Base-by-base conservation (phyloP, 352 stramenopile species). In the Phytophthora pini region DNA sequence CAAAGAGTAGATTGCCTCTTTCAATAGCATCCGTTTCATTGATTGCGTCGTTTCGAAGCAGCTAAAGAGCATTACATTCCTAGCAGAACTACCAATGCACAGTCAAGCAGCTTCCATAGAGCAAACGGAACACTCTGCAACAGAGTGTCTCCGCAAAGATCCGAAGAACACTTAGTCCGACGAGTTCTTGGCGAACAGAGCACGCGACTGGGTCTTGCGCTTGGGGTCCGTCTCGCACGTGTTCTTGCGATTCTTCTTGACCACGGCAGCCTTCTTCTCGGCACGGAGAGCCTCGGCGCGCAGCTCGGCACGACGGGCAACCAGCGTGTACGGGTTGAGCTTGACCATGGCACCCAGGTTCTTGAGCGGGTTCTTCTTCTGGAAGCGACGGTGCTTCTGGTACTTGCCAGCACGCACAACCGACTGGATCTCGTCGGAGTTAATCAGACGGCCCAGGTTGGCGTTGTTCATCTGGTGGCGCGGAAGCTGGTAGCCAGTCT, bases 401-500 rank as follows among this genome's bases (percentile, higher is more conserved):
- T 95, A 93, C 84, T 98, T 98, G 71, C 92, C 92, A 29, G 97
- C 87, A 71, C 97, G 97, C 53, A 99, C 68, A 49, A 99, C 95
- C 66, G 89, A 98, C 87, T 99, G 97, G 76, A 99, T 97, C 82
- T 94, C 86, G 74, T 99, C 97, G 38, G 95, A 99, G 94, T 99
- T 99, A 70, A 99, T 99, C 75, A 99, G 90, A 94, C 97, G 97
- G 64, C 95, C 96, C 47, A 99, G 75, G 84, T 99, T 98, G 65
- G 97, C 97, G 79, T 99, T 99, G 79, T 89, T 93, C 93, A 99
- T 98, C 64, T 91, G 65, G 73, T 98, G 84, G 61, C 92, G 87
- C 57, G 98, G 98, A 32, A 99, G 90, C 72, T 84, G 76, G 89
- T 97, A 98, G 79, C 84, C 84, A 32, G 72, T 76, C 93, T 99